These are phyloP conservation scores for Penicillium sp. DNA, from an alignment of 2,329 filamentous ascomycete genomes.

Conservation along the genomic window DNA sequence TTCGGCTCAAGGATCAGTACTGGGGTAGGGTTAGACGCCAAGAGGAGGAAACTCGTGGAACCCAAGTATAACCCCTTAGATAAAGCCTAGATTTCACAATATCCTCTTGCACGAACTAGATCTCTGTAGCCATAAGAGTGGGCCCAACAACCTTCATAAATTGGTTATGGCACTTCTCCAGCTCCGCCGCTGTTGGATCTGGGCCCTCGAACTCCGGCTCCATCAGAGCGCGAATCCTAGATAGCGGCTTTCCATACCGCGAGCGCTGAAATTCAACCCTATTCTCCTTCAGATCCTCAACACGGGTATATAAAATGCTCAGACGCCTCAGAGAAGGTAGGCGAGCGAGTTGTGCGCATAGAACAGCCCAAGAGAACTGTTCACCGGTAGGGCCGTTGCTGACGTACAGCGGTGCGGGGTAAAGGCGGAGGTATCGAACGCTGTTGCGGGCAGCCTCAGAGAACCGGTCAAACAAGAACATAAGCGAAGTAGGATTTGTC, in stretches of 20 bases:
- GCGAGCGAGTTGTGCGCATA: conserved; percentile 13
- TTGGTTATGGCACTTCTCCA: background rate
- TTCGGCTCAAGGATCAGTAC: conserved; percentile 26
- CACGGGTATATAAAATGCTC: conserved; percentile 1
- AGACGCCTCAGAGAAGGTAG: conserved; percentile 5
- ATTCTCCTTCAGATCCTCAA: conserved; percentile 1
- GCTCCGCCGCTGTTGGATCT: background rate
- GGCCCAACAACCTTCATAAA: conserved; percentile 1
- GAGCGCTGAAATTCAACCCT: conserved; percentile 5
- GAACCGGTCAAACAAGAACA: conserved; percentile 6
- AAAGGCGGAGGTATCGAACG: conserved; percentile 13
- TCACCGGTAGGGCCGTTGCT: conserved; percentile 6
- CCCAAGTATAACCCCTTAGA: background rate
- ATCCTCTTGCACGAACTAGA: background rate
- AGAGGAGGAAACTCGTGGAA: background rate
- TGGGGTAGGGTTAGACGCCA: conserved; percentile 21
- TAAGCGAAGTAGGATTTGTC: conserved; percentile 2
- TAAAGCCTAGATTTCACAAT: background rate
- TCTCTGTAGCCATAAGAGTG: background rate
- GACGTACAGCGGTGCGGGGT: conserved; percentile 11
- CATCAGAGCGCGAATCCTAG: background rate
- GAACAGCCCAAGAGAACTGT: conserved; percentile 14
- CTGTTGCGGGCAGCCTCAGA: conserved; percentile 12
- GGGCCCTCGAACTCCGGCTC: conserved; percentile 3
- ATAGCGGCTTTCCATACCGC: conserved; percentile 13